Base-by-base conservation (phyloP, 768 basidiomycete species). In the Rhodotorula babjevae region DNA sequence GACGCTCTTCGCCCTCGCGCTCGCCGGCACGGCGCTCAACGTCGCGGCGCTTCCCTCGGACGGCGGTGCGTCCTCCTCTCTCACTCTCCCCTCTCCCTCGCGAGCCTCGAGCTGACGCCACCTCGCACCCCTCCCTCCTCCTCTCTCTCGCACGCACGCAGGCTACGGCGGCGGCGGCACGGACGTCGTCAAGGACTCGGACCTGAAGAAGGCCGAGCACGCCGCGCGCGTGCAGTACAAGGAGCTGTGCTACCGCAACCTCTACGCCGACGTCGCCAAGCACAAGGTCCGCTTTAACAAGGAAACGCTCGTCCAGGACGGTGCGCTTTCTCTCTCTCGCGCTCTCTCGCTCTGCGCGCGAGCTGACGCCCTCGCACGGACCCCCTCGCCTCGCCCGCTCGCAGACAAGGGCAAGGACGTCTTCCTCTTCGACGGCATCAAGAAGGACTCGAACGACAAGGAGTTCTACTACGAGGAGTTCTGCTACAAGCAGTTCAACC, bases 401-500 rank as follows among this genome's bases (percentile, higher is more conserved):
- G 10, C 49, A 63, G 62, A 36, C 14, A 33, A 25, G 8, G 62
- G 40, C 63, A 29, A 53, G 52, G 50, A 64, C 63, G 53, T 64
- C 16, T 55, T 64, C 63, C 27, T 64, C 40, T 64, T 64, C 21
- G 63, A 64, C 63, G 36, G 52, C 40, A 31, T 64, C 63, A n/a
- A n/a, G 25, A 55, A 55, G 52, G 52, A 55, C 63, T 53, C 53
- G 63, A 53, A 64, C 63, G 52, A 53, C 62, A 36, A 52, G 29
- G 62, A 64, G 52, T 55, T 44, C 53, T 64, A 55, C 63, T 64
- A n/a, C 63, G 25, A 40, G 27, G 63, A 64, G 52, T 64, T 55
- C 63, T 64, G 63, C 63, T 64, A 64, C 63, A 55, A 64, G 63
- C 36, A 42, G 7, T n/a, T 64, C 63, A 21, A n/a, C 16, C 16